A percentile compares a stretch with the other conserved stretches of the same genome.
phyloP scores from a whole-genome alignment of 2,329 filamentous ascomycete genomes.

The Fusarium nanum region DNA sequence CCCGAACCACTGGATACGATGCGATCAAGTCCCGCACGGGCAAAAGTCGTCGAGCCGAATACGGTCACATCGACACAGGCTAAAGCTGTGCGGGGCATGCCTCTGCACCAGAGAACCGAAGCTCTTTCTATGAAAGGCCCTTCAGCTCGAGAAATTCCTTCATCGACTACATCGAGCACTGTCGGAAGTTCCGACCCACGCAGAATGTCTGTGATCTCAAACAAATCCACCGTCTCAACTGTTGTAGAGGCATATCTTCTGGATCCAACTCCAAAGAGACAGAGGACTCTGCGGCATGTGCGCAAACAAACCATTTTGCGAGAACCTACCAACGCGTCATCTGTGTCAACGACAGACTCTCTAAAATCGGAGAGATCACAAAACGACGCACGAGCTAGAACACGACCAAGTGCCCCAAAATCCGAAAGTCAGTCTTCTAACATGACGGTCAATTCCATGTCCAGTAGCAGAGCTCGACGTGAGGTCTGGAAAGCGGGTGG shows the following conservation, averaged over 20 bases:
- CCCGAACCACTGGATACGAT: slow-evolving; percentile 46
- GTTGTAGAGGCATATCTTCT: slow-evolving; percentile 69
- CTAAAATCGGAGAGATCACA: slow-evolving; percentile 29
- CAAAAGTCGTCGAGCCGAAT: slow-evolving; percentile 61
- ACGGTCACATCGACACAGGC: slow-evolving; percentile 63
- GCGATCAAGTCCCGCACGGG: slow-evolving; percentile 43
- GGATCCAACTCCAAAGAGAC: slow-evolving; percentile 59
- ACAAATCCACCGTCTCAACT: slow-evolving; percentile 65
- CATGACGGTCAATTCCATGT: slow-evolving; percentile 61
- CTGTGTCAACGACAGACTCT: slow-evolving; percentile 21
- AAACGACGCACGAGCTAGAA: slow-evolving; percentile 47
- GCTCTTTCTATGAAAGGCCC: slow-evolving; percentile 37
- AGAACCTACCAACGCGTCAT: slow-evolving; percentile 52
- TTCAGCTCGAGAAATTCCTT: slow-evolving; percentile 40
- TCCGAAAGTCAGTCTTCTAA: slow-evolving; percentile 63
- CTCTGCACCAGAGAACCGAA: slow-evolving; percentile 58
- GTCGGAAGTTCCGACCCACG: slow-evolving; percentile 58
- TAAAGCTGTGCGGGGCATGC: slow-evolving; percentile 60
- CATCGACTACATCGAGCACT: slow-evolving; percentile 52
- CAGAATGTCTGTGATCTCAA: slow-evolving; percentile 66
- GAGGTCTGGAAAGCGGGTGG: slow-evolving; percentile 69
- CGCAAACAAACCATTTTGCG: slow-evolving; percentile 66
- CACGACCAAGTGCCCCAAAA: slow-evolving; percentile 48
- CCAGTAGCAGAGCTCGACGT: slow-evolving; percentile 66
- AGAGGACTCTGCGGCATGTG: slow-evolving; percentile 70